Evolutionary conservation across 768 basidiomycete species (phyloP), one percentile per base, ranked within the genome.

Genomic region (Kwoniella sp.): DNA sequence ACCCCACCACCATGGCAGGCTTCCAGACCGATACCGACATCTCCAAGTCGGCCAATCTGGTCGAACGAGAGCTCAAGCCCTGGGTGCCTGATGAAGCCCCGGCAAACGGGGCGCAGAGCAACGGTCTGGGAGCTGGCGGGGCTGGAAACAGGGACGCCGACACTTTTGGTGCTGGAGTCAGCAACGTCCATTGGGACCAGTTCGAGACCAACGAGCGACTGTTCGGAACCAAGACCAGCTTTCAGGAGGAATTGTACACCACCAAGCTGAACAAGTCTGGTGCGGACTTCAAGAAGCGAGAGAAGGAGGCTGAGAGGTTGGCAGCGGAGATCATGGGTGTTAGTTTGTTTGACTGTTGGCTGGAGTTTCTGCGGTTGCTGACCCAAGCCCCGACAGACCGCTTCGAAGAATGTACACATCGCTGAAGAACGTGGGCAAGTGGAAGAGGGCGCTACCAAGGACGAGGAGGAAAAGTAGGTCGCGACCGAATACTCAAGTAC

Each of bases 381-480:
- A 20, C 29, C 43, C 28, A 10, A 22, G 14, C 29, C 19, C 23
- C 33, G 41, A 26, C 37, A 49, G 42, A 57, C 56, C 41, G 36
- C 67, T 5, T 57, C 84, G 3, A 83, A 73, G 63, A 98, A 96
- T 74, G 77, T 83, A 0, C 95, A 99, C 73, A 75, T 98, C 43
- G 84, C 86, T 36, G 95, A 98, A 74, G 95, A 98, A 76, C 83
- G 95, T 12, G 72, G 72, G 23, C 71, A 68, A 78, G 80, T 46
- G 12, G 75, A 79, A 56, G 59, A 60, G 28, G 75, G 82, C 15
- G 86, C 88, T 69, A 85, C 87, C 59, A 84, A 80, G 51, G 90
- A 92, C 70, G 95, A 99, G 77, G 95, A 99, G 75, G 93, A 98
- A 78, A 92, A 89, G 93, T 96, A 58, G 66, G 82, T 70, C 20